Base-by-base conservation (phyloP, 2,329 filamentous ascomycete species). In the Zasmidium cellare region DNA sequence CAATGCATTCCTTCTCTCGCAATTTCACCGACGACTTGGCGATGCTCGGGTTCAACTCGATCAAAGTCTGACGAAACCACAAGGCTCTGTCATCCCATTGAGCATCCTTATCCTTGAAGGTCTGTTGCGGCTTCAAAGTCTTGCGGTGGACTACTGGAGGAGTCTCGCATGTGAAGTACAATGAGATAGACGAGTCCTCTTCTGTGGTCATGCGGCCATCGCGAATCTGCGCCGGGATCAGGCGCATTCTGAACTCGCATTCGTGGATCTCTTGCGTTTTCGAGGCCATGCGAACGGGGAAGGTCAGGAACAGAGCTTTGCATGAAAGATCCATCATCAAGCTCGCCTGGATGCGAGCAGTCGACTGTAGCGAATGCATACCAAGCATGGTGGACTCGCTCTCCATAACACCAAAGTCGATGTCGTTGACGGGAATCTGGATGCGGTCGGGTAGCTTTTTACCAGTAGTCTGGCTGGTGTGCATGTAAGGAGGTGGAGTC, bases 1-100 rank as follows among this genome's bases (percentile, higher is more conserved):
- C 83, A 11, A 84, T 74, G 9, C 82, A 77, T 2, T 74, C 73
- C 2, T 66, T 67, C 56, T 82, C 84, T 38, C 76, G 77, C 5
- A 87, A 70, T 38, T 77, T 75, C 11, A 69, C 67, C 2, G 57
- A 31, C 35, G 46, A 51, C 16, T 59, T 45, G n/a, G 54, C 22
- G 11, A 22, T 22, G 28, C 7, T 56, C 11, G 38, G 60, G 35
- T 55, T 77, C 68, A 55, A 79, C 76, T n/a, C 77, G 22, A 90
- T 81, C 60, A 85, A 80, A 0, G 86, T 88, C 64, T 88, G 85
- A 19, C 87, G 80, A 56, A 79, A 84, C 86, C 85, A 89, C 0
- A 78, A 74, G 61, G 84, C 79, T 59, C 76, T 76, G 20, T 84
- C 81, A 47, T 71, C 78, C 86, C 86, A 89, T 14, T 70, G 64